Evolutionary conservation across 2,329 filamentous ascomycete species (phyloP).

Genomic region (Fusarium fracticaudum): DNA sequence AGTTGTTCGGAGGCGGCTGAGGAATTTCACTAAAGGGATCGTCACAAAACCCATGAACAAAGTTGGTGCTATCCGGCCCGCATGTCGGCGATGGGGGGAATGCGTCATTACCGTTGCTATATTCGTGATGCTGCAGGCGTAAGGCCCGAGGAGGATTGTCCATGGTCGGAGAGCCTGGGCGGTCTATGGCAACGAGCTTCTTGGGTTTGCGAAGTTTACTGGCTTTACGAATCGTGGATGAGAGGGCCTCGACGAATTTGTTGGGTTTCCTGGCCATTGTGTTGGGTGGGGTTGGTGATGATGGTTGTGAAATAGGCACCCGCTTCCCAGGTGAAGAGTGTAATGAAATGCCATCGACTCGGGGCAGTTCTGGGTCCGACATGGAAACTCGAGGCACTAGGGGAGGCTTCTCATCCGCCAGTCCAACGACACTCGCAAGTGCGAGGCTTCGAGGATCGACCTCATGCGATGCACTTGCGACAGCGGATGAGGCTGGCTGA

Average conservation of each 20-base stretch:
- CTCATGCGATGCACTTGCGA: slow-evolving; percentile 36
- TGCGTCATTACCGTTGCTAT: slow-evolving; percentile 35
- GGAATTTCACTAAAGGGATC: slow-evolving; percentile 51
- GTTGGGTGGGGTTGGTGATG: slow-evolving; percentile 47
- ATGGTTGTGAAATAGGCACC: slow-evolving; percentile 44
- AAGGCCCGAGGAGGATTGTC: slow-evolving; percentile 48
- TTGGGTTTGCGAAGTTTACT: slow-evolving; percentile 47
- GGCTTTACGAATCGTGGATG: slow-evolving; percentile 54
- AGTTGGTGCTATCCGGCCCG: slow-evolving; percentile 42
- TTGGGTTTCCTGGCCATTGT: slow-evolving; percentile 48
- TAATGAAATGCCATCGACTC: slow-evolving; percentile 59
- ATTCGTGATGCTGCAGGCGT: slow-evolving; percentile 45
- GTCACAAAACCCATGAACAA: slow-evolving; percentile 51
- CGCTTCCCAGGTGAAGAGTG: slow-evolving; percentile 48
- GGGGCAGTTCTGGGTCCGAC: slow-evolving; percentile 59
- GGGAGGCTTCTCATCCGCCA: slow-evolving; percentile 31
- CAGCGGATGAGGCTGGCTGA: slow-evolving; percentile 30
- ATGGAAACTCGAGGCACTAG: slow-evolving; percentile 51
- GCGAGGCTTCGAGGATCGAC: slow-evolving; percentile 45
- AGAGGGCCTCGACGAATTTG: slow-evolving; percentile 54
- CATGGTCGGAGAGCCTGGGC: slow-evolving; percentile 46
- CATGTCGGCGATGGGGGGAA: slow-evolving; percentile 42
- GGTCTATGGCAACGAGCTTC: slow-evolving; percentile 39
- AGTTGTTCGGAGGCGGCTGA: slow-evolving; percentile 36
- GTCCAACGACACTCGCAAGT: slow-evolving; percentile 23